Base-by-base conservation (phyloP, 129 eudicot species). In the Kitagawia praeruptora region DNA sequence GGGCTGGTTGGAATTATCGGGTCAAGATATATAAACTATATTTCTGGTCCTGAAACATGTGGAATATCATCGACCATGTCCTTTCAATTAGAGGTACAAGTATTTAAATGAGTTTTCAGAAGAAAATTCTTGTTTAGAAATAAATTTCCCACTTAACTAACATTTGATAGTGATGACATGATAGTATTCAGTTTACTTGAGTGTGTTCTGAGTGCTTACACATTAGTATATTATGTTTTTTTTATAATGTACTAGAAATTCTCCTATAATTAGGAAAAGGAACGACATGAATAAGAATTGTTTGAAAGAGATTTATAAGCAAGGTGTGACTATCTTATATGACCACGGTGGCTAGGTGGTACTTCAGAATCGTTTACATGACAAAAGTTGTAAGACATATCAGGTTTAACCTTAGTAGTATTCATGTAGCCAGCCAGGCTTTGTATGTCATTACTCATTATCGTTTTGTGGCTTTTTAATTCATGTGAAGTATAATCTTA, bases 121-220 rank as follows among this genome's bases (percentile, higher is more conserved):
- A n/a, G 15, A 11, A 3, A 61, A 61, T n/a, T n/a, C 16, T 25
- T 23, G 69, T n/a, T n/a, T 61, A 61, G 34, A n/a, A 8, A 61
- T n/a, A n/a, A n/a, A 58, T 8, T 58, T 34, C 69, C 37, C 69
- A 9, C 15, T 9, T 28, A 25, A 61, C 31, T 21, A 23, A 58
- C 67, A n/a, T 58, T 23, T 58, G 34, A 61, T 25, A 9, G 34
- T 61, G 34, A 61, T 61, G 16, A 61, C 37, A 61, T 61, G 34
- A 25, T n/a, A n/a, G 37, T 61, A 61, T 61, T 61, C 69, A 61
- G 69, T 61, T 61, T 61, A 61, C 69, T 61, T 61, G 69, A 61
- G 31, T 9, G 69, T 58, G 69, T n/a, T 61, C 13, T 61, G 28
- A n/a, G 34, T 61, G 28, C 12, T 61, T 34, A 61, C 69, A 61